Conservation (phyloP, 2,329 filamentous ascomycete genomes). For the Neofusicoccum laricinum region DNA sequence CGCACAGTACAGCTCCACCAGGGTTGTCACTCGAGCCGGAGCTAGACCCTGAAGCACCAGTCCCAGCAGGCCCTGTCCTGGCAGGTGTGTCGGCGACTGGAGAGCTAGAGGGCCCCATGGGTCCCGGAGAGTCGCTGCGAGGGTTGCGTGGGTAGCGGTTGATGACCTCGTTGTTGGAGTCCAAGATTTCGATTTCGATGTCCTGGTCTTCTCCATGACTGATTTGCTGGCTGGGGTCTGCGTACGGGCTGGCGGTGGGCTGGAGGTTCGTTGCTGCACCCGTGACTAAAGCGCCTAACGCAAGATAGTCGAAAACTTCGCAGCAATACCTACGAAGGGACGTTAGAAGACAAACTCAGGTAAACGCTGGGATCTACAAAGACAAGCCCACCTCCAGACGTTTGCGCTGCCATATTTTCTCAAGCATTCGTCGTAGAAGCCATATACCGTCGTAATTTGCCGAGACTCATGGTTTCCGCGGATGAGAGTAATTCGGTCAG, state of each 20-base stretch:
- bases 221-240: conserved; percentile 50
- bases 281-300: conserved; percentile 84
- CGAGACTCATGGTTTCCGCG: conserved; percentile 94
- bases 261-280: conserved; percentile 68
- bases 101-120: conserved; percentile 33
- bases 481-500: conserved; percentile 94
- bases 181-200: conserved; percentile 89
- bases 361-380: not conserved
- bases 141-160: conserved; percentile 61
- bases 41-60: conserved; percentile 71
- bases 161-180: conserved; percentile 76
- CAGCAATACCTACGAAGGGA: conserved; percentile 65
- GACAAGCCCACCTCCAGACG: conserved; percentile 70
- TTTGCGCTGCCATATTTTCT: conserved; percentile 96
- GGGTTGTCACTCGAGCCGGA: conserved; percentile 57
- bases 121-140: not conserved
- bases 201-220: conserved; percentile 56
- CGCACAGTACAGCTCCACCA: conserved; percentile 84
- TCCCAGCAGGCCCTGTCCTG: conserved; percentile 67
- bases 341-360: not conserved
- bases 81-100: conserved; percentile 30
- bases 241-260: conserved; percentile 57
- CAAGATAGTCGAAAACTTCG: conserved; percentile 96
- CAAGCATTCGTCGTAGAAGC: conserved; percentile 96
- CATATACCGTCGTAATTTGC: conserved; percentile 96